Percentiles rank a stretch among this genome's conserved stretches.
Conservation (phyloP, 2,329 filamentous ascomycete species). For the Epichloe scottii region DNA sequence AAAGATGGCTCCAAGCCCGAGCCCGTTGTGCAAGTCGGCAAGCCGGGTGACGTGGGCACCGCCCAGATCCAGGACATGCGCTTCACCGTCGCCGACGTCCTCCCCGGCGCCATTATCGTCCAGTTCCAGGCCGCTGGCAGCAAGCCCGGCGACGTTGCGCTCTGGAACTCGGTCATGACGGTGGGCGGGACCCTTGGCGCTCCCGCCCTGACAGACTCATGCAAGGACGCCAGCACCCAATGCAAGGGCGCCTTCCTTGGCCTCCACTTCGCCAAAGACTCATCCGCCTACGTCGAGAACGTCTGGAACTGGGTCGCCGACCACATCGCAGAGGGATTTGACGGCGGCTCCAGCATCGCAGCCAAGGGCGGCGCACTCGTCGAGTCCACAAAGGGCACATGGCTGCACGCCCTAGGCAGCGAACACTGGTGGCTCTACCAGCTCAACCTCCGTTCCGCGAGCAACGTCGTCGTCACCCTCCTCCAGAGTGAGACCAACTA, state of each 20-base stretch:
- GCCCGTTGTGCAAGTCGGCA: slow-evolving; percentile 38
- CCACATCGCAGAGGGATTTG: slow-evolving; percentile 30
- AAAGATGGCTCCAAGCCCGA: slow-evolving; percentile 33
- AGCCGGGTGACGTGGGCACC: slow-evolving; percentile 33
- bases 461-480: slow-evolving; percentile 36
- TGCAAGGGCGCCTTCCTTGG: slow-evolving; percentile 36
- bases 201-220: slow-evolving; percentile 25
- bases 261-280: slow-evolving; percentile 31
- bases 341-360: slow-evolving; percentile 32
- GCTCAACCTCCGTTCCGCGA: slow-evolving; percentile 36
- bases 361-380: slow-evolving; percentile 35
- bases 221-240: slow-evolving; percentile 17
- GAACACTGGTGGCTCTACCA: slow-evolving; percentile 49
- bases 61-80: slow-evolving; percentile 40
- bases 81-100: slow-evolving; percentile 35
- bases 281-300: slow-evolving; percentile 13
- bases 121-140: slow-evolving; percentile 25
- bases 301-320: slow-evolving; percentile 32
- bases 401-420: slow-evolving; percentile 33
- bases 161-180: slow-evolving; percentile 34
- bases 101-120: slow-evolving; percentile 27
- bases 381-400: slow-evolving; percentile 34
- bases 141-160: slow-evolving; percentile 34
- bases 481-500: slow-evolving; percentile 42
- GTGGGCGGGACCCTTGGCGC: slow-evolving; percentile 30